Evolutionary conservation across 2,329 filamentous ascomycete species (phyloP).

Genomic region (Aspergillus phoenicis): DNA sequence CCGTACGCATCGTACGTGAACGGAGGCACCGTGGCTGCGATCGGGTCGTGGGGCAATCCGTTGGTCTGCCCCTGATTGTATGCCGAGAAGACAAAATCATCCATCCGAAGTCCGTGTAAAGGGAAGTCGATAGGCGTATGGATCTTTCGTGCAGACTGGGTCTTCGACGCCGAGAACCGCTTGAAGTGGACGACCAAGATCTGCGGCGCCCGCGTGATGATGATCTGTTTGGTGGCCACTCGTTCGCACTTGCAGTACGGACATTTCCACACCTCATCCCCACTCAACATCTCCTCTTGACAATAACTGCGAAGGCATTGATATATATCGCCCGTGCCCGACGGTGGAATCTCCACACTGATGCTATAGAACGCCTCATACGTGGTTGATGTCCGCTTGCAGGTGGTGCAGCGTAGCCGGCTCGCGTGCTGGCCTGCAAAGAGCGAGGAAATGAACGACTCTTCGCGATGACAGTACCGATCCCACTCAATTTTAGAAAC

Average conservation of each 20-base stretch:
- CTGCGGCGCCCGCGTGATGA: conserved; percentile 75
- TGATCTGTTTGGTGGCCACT: conserved; percentile 69
- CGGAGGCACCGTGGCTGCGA: conserved; percentile 53
- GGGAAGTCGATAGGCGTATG: conserved; percentile 75
- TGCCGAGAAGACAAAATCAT: conserved; percentile 60
- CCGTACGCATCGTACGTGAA: conserved; percentile 85
- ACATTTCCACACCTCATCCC: conserved; percentile 71
- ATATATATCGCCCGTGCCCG: conserved; percentile 62
- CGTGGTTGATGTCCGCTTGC: conserved; percentile 64
- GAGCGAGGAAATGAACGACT: conserved; percentile 75
- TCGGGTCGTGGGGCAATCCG: conserved; percentile 61
- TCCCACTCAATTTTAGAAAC: conserved; percentile 76
- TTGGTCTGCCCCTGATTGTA: conserved; percentile 31
- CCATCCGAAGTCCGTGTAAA: conserved; percentile 67
- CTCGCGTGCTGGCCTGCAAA: conserved; percentile 74
- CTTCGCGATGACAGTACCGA: conserved; percentile 67
- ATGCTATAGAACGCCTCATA: conserved; percentile 72
- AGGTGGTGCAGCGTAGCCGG: conserved; percentile 62
- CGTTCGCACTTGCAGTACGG: conserved; percentile 71
- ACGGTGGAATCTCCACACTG: conserved; percentile 68
- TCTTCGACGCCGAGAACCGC: conserved; percentile 63
- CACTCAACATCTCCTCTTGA: conserved; percentile 66
- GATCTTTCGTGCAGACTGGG: conserved; percentile 65
- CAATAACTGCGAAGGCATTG: conserved; percentile 72
- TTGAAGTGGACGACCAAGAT: conserved; percentile 79